Evolutionary conservation across 495 filamentous ascomycete species (phyloP).

Genomic region (Hyaloscypha hepaticicola): DNA sequence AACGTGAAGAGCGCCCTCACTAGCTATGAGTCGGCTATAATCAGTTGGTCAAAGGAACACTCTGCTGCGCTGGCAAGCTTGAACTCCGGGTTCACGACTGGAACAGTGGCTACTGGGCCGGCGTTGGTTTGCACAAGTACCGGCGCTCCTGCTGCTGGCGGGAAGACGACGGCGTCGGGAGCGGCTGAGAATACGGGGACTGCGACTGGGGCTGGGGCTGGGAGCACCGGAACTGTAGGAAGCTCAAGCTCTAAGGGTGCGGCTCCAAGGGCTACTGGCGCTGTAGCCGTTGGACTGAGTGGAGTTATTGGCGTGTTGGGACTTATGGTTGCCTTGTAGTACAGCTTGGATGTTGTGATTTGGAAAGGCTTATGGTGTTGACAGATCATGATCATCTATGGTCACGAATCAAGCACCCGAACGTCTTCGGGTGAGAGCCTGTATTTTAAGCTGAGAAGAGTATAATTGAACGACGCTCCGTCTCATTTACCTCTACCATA

Average conservation of each 20-base stretch:
- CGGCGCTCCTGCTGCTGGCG: not conserved
- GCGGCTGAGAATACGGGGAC: not conserved
- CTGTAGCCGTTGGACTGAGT: slow-evolving; percentile 11
- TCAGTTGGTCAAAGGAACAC: slow-evolving; percentile 3
- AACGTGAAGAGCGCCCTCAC: slow-evolving; percentile 14
- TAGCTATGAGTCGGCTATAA: slow-evolving; percentile 5
- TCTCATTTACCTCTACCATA: no score
- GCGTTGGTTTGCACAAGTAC: not conserved
- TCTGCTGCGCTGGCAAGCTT: not conserved
- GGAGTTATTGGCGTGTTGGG: slow-evolving; percentile 17
- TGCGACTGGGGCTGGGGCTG: slow-evolving; percentile 3
- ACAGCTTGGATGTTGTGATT: not conserved
- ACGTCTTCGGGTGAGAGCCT: no score
- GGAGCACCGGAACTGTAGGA: not conserved
- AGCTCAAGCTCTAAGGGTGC: slow-evolving; percentile 1
- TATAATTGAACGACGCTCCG: no score
- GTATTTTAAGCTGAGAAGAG: no score
- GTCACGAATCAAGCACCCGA: no score
- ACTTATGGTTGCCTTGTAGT: slow-evolving; percentile 18
- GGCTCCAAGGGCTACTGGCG: slow-evolving; percentile 10
- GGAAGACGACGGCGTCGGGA: not conserved
- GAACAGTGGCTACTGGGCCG: not conserved
- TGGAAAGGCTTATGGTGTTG: no score
- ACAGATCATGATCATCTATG: no score
- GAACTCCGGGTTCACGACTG: not conserved